Evolutionary conservation across 345 rosid species (phyloP).

Genomic region (Cochlearia excelsa): DNA sequence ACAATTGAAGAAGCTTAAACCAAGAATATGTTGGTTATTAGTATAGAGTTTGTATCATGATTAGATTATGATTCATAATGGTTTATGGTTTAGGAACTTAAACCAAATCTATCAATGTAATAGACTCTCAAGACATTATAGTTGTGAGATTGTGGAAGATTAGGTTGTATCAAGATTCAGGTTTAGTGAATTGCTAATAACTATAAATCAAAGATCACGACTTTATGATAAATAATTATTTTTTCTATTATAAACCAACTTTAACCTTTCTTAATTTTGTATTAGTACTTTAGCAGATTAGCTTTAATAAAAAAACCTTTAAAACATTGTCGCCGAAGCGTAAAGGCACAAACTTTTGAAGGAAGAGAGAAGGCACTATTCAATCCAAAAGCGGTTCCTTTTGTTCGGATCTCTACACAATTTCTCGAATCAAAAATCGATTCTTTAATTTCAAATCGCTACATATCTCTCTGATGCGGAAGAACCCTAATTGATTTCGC

Average conservation of each 20-base stretch:
- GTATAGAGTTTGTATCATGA: no score
- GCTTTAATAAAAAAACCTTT: constrained; percentile 10
- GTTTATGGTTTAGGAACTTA: no score
- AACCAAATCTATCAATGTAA: no score
- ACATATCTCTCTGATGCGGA: constrained; percentile 21
- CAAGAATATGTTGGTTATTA: no score
- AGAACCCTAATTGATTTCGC: constrained; percentile 32
- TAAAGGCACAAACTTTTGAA: constrained; percentile 20
- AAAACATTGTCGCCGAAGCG: constrained; percentile 27
- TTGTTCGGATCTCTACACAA: neutral
- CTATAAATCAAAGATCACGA: no score
- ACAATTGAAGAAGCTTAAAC: no score
- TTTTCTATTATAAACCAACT: neutral
- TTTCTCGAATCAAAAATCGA: constrained; percentile 1
- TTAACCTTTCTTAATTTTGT: neutral
- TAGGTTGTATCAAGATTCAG: no score
- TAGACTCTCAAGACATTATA: no score
- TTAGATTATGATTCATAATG: no score
- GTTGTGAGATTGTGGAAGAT: no score
- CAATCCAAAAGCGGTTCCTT: neutral
- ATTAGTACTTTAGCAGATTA: neutral
- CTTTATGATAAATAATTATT: no score
- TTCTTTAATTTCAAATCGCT: neutral
- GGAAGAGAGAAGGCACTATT: constrained; percentile 26
- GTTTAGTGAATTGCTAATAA: no score